Base-by-base conservation (phyloP, 2,329 filamentous ascomycete species). In the Colletotrichum australisinense region DNA sequence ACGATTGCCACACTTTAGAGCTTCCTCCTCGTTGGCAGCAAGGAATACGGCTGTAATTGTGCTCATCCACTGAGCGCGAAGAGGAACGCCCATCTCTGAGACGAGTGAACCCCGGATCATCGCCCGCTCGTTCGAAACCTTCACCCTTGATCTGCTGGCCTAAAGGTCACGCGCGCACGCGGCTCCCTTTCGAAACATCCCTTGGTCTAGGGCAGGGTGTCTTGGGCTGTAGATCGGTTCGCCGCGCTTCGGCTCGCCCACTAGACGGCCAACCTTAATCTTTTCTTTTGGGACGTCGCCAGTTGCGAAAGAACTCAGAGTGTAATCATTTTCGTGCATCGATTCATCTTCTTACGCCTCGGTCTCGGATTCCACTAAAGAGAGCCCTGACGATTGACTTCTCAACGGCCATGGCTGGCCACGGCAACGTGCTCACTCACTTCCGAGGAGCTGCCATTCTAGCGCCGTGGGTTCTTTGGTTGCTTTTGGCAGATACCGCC, bases 391-490 rank as follows among this genome's bases (percentile, higher is more conserved):
- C 26, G 30, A 26, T 46, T 24, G 56, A 38, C 35, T 52, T 6
- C 53, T 53, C 60, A 32, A 22, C 46, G 16, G 42, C 24, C 63
- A 76, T 76, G 75, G 64, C 75, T 26, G 63, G 69, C 59, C 58
- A 62, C 72, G 72, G 74, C 67, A 75, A 65, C 38, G 7, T 82
- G 72, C 77, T 82, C 66, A 81, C 78, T 57, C 80, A 83, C 75
- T 60, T 87, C 63, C 85, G 88, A 59, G 87, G 86, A 74, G 56
- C 84, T 19, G 69, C 83, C 58, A 78, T 88, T 67, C 75, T 85
- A 38, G 69, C 83, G 14, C 89, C 89, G 35, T 92, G 89, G 88
- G 79, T 88, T n/a, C 38, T 85, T 9, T 86, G 86, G 76, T 83
- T 92, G 42, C 80, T 87, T 71, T 71, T 86, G 52, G 86, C 88